Base-by-base conservation (phyloP, 257 asterid species). In the Nicotiana benthamiana region DNA sequence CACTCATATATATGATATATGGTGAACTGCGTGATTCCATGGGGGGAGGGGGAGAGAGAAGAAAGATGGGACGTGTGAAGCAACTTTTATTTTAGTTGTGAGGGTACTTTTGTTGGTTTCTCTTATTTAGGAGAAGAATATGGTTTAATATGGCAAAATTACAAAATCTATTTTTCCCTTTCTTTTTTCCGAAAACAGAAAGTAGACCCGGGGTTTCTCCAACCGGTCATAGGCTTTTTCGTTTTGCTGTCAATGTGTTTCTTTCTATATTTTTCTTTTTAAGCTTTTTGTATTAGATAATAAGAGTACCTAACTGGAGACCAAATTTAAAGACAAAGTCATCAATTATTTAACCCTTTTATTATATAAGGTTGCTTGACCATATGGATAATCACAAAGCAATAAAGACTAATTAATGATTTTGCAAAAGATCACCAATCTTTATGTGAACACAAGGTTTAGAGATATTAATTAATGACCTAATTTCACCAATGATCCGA, bases 181-280 rank as follows among this genome's bases (percentile, higher is more conserved):
- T 70, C 12, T 70, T 10, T 70, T 74, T 48, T 15, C 79, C 61
- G 24, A 74, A 74, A 48, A 74, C 78, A 46, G 78, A 72, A 72
- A 15, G 78, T 2, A 24, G 78, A 18, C 7, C 59, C 77, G 20
- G 1, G 28, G n/a, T n/a, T 6, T 61, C 18, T 61, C 34, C 18
- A 26, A 11, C 34, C 67, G 0, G 4, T 22, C 77, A 28, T 9
- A 20, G 30, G 20, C 22, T 3, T 43, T 70, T 43, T 13, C 56
- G 6, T 70, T 70, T 70, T 70, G 57, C 43, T 43, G 57, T 70
- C 57, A 20, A 13, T 24, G 3, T 26, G n/a, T 62, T 62, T 62
- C 1, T 62, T 51, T 62, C 26, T 24, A 10, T 26, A 15, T 61
- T 51, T 61, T 60, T 59, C 2, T 8, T 60, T 11, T 61, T 61